Conservation (phyloP, 2,329 filamentous ascomycete genomes). For the Epichloe bromicola region DNA sequence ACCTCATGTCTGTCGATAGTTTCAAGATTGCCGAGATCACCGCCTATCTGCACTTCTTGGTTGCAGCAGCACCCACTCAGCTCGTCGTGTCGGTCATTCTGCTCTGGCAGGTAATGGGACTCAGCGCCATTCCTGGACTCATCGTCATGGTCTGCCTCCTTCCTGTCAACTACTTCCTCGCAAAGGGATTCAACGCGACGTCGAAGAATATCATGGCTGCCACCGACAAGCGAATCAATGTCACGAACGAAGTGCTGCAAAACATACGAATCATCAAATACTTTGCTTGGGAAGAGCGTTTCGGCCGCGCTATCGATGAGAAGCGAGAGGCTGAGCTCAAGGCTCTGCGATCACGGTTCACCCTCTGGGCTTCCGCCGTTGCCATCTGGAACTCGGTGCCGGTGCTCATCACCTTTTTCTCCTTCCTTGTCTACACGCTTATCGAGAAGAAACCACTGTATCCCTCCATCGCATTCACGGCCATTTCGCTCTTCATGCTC, state of each 20-base stretch:
- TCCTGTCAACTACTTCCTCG: constrained; percentile 81
- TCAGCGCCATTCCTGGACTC: constrained; percentile 88
- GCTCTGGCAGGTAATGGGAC: constrained; percentile 80
- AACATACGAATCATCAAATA: constrained; percentile 99
- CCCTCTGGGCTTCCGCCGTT: constrained; percentile 83
- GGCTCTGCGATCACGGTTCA: constrained; percentile 68
- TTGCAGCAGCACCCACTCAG: constrained; percentile 82
- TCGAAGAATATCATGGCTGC: constrained; percentile 87
- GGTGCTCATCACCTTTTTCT: constrained; percentile 89
- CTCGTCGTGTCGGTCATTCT: constrained; percentile 67
- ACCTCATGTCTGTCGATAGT: constrained; percentile 97
- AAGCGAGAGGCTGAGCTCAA: constrained; percentile 70
- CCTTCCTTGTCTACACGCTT: constrained; percentile 84
- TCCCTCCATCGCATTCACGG: constrained; percentile 89
- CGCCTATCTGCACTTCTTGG: constrained; percentile 91
- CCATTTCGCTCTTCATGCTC: constrained; percentile 88
- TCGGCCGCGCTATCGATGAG: constrained; percentile 74
- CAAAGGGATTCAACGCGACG: constrained; percentile 69
- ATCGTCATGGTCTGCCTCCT: constrained; percentile 79
- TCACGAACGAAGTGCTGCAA: constrained; percentile 91
- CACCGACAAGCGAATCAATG: constrained; percentile 90
- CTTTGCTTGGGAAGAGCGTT: constrained; percentile 95
- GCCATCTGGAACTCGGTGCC: constrained; percentile 96
- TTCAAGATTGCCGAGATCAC: constrained; percentile 96
- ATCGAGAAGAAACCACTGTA: constrained; percentile 81